phyloP scores from a whole-genome alignment of 768 basidiomycete genomes.

The Suillus decipiens region DNA sequence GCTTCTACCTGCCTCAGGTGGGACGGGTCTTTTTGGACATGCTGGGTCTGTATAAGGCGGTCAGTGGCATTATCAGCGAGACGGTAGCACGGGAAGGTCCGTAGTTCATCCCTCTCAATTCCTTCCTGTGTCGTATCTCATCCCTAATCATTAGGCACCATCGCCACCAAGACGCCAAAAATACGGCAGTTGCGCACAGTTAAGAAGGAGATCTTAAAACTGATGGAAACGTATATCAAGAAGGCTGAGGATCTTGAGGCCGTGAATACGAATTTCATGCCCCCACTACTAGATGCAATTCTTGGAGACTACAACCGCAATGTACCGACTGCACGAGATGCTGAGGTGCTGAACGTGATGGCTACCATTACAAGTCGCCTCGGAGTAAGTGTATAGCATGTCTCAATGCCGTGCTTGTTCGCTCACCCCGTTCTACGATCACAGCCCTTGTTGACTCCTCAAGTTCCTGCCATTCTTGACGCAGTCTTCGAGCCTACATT shows the following conservation, averaged over 20 bases:
- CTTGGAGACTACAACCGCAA: slow-evolving; percentile 97
- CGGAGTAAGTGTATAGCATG: slow-evolving; percentile 58
- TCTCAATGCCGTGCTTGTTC: slow-evolving; percentile 4
- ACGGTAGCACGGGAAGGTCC: slow-evolving; percentile 84
- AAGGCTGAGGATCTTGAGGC: slow-evolving; percentile 96
- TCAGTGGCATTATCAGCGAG: slow-evolving; percentile 94
- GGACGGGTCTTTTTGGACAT: slow-evolving; percentile 96
- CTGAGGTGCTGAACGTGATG: slow-evolving; percentile 97
- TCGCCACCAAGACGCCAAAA: slow-evolving; percentile 97
- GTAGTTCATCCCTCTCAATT: slow-evolving; percentile 17
- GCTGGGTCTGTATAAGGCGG: slow-evolving; percentile 97
- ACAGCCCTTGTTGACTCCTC: slow-evolving; percentile 84
- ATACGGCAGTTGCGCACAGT: slow-evolving; percentile 92
- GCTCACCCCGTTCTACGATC: slow-evolving; percentile 10
- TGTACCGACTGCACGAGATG: slow-evolving; percentile 90
- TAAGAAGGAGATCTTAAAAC: slow-evolving; percentile 96
- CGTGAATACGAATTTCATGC: slow-evolving; percentile 90
- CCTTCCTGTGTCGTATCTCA: slow-evolving; percentile 5
- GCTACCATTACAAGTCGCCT: slow-evolving; percentile 88
- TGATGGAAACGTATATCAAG: slow-evolving; percentile 97
- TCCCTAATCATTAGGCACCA: slow-evolving; percentile 53
- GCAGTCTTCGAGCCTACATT: slow-evolving; percentile 97
- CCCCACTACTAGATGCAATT: slow-evolving; percentile 92
- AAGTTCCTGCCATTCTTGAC: slow-evolving; percentile 93
- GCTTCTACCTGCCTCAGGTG: slow-evolving; percentile 96